Conservation (phyloP, 345 rosid genomes). For the Populus davidiana region DNA sequence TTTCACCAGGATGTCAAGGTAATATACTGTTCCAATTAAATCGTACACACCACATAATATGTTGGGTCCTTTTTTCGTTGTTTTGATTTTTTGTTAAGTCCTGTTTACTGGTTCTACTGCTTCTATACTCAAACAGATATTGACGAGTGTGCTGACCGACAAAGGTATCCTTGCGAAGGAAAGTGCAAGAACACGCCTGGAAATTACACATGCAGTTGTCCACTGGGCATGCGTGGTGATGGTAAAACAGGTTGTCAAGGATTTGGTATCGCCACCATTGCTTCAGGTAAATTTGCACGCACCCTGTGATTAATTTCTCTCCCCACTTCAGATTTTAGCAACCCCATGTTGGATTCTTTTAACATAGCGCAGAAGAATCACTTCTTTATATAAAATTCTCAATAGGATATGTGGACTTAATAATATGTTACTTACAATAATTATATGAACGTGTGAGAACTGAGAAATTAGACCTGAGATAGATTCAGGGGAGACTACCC, state of each 20-base stretch:
- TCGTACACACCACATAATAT: neutral
- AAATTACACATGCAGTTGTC: slow-evolving; percentile 18
- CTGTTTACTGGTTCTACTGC: neutral
- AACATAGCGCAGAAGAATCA: too few relatives aligned
- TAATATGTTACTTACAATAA: too few relatives aligned
- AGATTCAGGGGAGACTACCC: too few relatives aligned
- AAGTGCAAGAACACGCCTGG: slow-evolving; percentile 15
- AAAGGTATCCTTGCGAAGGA: slow-evolving; percentile 15
- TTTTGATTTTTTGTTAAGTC: neutral
- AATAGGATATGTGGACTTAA: too few relatives aligned
- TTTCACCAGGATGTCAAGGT: slow-evolving; percentile 15
- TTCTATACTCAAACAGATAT: slow-evolving; percentile 2
- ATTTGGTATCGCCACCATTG: slow-evolving; percentile 1
- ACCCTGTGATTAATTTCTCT: neutral
- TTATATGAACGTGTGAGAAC: too few relatives aligned
- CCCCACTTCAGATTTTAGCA: too few relatives aligned
- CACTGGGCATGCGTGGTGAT: slow-evolving; percentile 23
- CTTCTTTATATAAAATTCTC: too few relatives aligned
- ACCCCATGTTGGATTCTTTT: too few relatives aligned
- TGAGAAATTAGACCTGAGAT: too few relatives aligned
- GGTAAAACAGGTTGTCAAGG: slow-evolving; percentile 20
- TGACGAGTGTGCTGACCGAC: slow-evolving; percentile 8
- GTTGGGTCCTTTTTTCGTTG: neutral
- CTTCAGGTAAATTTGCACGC: neutral
- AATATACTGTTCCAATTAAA: neutral